Evolutionary conservation across 768 basidiomycete species (phyloP), one percentile per base, ranked within the genome.

Genomic region (Ephemerocybe angulata): DNA sequence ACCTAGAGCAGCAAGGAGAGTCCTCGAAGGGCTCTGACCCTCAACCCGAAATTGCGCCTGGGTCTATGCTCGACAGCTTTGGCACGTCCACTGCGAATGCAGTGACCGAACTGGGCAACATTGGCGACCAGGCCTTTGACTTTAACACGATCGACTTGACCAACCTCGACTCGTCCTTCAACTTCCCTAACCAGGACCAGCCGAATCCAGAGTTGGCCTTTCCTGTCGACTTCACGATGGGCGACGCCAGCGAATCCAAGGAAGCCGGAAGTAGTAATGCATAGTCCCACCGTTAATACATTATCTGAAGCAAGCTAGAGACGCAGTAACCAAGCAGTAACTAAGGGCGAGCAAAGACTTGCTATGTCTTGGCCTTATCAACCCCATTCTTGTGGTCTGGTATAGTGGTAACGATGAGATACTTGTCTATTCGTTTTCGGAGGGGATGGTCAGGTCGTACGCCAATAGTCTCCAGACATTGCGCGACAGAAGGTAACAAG

Each of bases 371-470:
- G 13, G 48, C 21, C 12, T 31, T 42, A 17, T 55, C 54, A 7
- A 25, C 29, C 13, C 48, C 48, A 13, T n/a, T 24, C 48, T 50
- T 53, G 21, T 47, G 41, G 24, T 27, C n/a, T 8, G 50, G 25
- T 15, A 33, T n/a, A 25, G 46, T 21, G 21, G 41, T 38, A 25
- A 19, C 35, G 13, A 69, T 61, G 29, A 78, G 57, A 63, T 76
- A 84, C 66, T 82, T 88, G 54, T 85, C 84, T 55, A 90, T 61
- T 62, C 76, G 84, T 70, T 83, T 88, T 47, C 86, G 80, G 50
- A 90, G 71, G n/a, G 82, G 76, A 64, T 89, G 86, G 55, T 85
- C 83, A 30, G 74, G 66, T 25, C 79, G 82, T 37, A 90, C 71
- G 19, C 88, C 88, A 27, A 77, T 71, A 35, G 72, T 68, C 55